These are phyloP conservation scores for Hyaloscypha variabilis DNA, from an alignment of 495 filamentous ascomycete species.

Conservation along the genomic window DNA sequence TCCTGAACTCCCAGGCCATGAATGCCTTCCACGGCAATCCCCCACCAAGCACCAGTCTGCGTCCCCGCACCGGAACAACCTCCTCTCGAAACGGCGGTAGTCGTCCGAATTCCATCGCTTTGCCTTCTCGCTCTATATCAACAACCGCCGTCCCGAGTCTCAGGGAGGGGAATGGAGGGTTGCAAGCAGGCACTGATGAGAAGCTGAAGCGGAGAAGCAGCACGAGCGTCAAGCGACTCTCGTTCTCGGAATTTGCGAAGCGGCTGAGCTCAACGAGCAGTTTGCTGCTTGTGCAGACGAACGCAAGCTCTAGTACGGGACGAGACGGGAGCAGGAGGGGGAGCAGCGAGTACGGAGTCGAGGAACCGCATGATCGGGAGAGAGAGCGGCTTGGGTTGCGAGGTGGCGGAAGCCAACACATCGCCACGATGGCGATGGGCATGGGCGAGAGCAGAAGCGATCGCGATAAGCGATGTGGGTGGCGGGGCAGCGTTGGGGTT, in stretches of 20 bases:
- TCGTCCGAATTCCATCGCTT: slow-evolving; percentile 25
- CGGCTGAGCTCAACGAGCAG: slow-evolving; percentile 53
- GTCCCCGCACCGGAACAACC: slow-evolving; percentile 25
- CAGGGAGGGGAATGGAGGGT: slow-evolving; percentile 13
- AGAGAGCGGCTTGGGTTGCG: not conserved
- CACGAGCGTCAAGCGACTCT: slow-evolving; percentile 49
- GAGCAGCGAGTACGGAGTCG: slow-evolving; percentile 51
- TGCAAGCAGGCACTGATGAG: slow-evolving; percentile 8
- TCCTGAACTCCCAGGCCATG: slow-evolving; percentile 28
- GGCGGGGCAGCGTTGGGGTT: slow-evolving; percentile 33
- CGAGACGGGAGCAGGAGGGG: slow-evolving; percentile 28
- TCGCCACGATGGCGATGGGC: not conserved
- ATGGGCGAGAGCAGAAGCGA: not conserved
- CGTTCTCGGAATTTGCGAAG: slow-evolving; percentile 57
- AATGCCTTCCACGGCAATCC: slow-evolving; percentile 26
- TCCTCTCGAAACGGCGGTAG: slow-evolving; percentile 13
- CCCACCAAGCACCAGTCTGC: slow-evolving; percentile 9
- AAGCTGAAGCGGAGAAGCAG: slow-evolving; percentile 45
- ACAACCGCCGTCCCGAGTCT: slow-evolving; percentile 21
- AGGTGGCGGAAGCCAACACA: not conserved
- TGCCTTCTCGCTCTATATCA: slow-evolving; percentile 28
- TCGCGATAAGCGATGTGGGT: slow-evolving; percentile 31
- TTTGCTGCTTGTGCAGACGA: slow-evolving; percentile 55
- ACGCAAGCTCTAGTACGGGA: slow-evolving; percentile 32
- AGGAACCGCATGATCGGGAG: slow-evolving; percentile 31